Evolutionary conservation across 306 rosid species (phyloP), one percentile per base, ranked within the genome.

Genomic region (barrel medic (Medicago truncatula)): DNA sequence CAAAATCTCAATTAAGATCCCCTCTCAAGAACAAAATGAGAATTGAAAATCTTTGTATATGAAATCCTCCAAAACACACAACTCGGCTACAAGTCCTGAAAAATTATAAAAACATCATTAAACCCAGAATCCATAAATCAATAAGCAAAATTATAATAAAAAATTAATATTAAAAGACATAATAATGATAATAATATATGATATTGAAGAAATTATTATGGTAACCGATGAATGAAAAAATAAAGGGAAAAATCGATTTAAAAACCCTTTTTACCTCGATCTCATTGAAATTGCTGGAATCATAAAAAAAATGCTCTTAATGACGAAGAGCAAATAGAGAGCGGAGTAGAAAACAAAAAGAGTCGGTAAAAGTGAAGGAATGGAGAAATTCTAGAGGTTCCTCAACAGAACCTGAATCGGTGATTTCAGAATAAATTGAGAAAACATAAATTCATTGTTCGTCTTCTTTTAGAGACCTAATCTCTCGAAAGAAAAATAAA

Each of bases 21-120:
- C 80, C 86, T 92, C 96, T 92, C 5, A 92, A 60, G 67, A 95
- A 89, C 81, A 94, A 31, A 54, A 93, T 83, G 17, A 88, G 87
- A 50, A 56, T 10, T 11, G 84, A 83, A 80, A 85, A 86, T 85
- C 62, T 56, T 56, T 86, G 86, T 87, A 88, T 86, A 46, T 87
- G 91, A 85, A 88, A 91, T 12, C 83, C 82, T 40, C 87, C 90
- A 47, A 86, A 91, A 59, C 90, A 88, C 75, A 43, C 67, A n/a
- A 84, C 86, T 75, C 91, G 90, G 78, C 86, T 85, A 85, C 89
- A 88, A 83, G 86, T 90, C 94, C 97, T 94, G 93, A 79, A 64
- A 74, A 54, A 80, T 5, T 15, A 36, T 0, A 3, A 16, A 20
- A 77, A 16, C 47, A 31, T 43, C n/a, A 64, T 43, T 14, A 71